Evolutionary conservation across 805 yeast genomes (phyloP).

Genomic region (Millerozyma acaciae): DNA sequence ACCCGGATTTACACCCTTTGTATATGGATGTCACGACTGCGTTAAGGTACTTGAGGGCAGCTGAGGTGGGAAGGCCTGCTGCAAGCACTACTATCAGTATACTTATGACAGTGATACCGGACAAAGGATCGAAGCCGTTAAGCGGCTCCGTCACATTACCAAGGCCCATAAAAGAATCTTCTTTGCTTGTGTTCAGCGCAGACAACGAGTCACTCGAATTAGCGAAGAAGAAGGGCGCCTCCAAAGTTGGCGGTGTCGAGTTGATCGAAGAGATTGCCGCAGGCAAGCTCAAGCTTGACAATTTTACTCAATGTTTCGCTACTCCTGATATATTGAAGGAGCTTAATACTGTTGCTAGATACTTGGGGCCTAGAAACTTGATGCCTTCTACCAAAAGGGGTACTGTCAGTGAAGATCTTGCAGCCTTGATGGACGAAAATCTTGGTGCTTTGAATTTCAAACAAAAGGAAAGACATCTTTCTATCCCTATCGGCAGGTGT

Average conservation of each 20-base stretch:
- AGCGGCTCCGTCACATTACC: conserved; percentile 72
- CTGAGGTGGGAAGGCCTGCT: conserved; percentile 82
- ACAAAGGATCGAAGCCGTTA: conserved; percentile 73
- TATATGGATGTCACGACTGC: conserved; percentile 73
- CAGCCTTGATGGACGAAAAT: conserved; percentile 47
- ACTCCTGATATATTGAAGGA: conserved; percentile 74
- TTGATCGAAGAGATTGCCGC: conserved; percentile 58
- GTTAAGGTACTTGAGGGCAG: conserved; percentile 74
- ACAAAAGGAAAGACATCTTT: conserved; percentile 59
- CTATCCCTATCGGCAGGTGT: conserved; percentile 73
- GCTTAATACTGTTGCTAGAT: conserved; percentile 66
- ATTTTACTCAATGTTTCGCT: conserved; percentile 73
- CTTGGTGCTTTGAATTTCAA: conserved; percentile 74
- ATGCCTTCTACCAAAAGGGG: conserved; percentile 87
- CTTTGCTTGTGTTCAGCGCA: conserved; percentile 65
- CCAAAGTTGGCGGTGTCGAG: conserved; percentile 67
- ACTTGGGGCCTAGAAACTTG: conserved; percentile 82
- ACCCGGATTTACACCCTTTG: conserved; percentile 50
- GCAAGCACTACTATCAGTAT: conserved; percentile 64
- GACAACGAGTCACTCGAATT: conserved; percentile 48
- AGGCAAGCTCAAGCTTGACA: conserved; percentile 45
- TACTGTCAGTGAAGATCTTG: conserved; percentile 71
- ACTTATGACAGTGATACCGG: conserved; percentile 61
- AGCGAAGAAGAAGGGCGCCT: conserved; percentile 59
- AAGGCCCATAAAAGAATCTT: conserved; percentile 61